Percentiles rank a stretch among this genome's conserved stretches.
Evolutionary conservation across 129 eudicot genomes (phyloP).

Genomic region (Scalesia atractyloides): DNA sequence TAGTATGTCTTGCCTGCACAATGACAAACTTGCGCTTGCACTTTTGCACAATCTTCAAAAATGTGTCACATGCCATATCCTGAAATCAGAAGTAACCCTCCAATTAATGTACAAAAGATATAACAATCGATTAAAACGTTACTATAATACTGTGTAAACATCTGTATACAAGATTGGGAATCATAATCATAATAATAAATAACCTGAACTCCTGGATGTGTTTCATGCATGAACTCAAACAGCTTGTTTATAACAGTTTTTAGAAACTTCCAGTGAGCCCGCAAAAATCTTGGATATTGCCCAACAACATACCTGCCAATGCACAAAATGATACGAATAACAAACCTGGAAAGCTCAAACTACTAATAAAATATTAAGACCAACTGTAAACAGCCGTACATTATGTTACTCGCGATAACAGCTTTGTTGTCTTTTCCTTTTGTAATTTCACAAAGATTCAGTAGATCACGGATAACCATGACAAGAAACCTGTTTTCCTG

Average conservation of each 20-base stretch:
- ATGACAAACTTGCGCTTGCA: constrained; percentile 96
- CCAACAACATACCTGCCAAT: constrained; percentile 95
- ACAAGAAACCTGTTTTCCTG: constrained; percentile 98
- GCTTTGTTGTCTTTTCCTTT: constrained; percentile 99
- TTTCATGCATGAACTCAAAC: constrained; percentile 99
- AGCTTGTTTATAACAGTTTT: constrained; percentile 96
- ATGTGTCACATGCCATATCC: constrained; percentile 99
- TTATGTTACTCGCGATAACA: constrained; percentile 96
- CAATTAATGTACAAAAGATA: background rate
- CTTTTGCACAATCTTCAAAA: constrained; percentile 96
- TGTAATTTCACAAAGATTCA: constrained; percentile 93
- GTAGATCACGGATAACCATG: constrained; percentile 96
- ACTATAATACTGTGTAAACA: background rate
- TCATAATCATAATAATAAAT: background rate
- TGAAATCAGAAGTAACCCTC: constrained; percentile 29
- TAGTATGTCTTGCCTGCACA: constrained; percentile 56
- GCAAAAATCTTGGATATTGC: constrained; percentile 92
- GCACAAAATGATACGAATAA: constrained; percentile 10
- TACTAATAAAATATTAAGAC: background rate
- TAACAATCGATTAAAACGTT: background rate
- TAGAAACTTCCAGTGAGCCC: constrained; percentile 98
- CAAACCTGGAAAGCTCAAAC: background rate
- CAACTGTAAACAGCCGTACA: constrained; percentile 47
- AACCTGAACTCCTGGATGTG: constrained; percentile 99
- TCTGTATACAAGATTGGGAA: background rate